Conservation (phyloP, 2,329 filamentous ascomycete genomes). For the Pezicula carpinea region DNA sequence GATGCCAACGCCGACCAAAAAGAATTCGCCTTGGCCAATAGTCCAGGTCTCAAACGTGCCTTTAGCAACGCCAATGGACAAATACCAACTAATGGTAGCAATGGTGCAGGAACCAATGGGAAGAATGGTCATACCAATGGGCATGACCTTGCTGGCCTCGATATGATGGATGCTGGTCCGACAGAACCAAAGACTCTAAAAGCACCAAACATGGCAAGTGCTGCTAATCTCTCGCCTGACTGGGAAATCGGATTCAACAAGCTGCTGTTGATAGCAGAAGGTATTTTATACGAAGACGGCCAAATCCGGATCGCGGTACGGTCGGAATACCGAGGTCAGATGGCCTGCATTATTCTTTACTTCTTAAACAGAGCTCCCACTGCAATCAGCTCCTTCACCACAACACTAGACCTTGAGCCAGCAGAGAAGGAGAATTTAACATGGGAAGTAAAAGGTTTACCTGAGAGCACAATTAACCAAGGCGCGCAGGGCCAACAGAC, state of each 20-base stretch:
- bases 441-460: conserved; percentile 82
- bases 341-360: conserved; percentile 93
- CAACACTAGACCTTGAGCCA: conserved; percentile 79
- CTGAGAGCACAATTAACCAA: conserved; percentile 73
- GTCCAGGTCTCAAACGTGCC: conserved; percentile 76
- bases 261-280: conserved; percentile 74
- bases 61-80: conserved; percentile 53
- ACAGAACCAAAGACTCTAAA: conserved; percentile 55
- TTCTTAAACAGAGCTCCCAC: conserved; percentile 91
- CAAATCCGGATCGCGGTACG: conserved; percentile 90
- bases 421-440: conserved; percentile 63
- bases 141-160: conserved; percentile 74
- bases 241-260: conserved; percentile 90
- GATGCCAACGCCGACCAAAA: conserved; percentile 80
- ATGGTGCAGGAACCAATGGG: conserved; percentile 42
- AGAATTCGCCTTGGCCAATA: conserved; percentile 77
- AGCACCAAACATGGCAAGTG: conserved; percentile 81
- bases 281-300: conserved; percentile 88
- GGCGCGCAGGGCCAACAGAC: conserved; percentile 85
- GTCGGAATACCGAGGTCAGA: conserved; percentile 91
- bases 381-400: conserved; percentile 85
- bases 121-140: conserved; percentile 48
- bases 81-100: conserved; percentile 42
- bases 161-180: conserved; percentile 61
- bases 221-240: conserved; percentile 86